phyloP scores from a whole-genome alignment of 768 basidiomycete genomes.

The Hygrocybe punicea region DNA sequence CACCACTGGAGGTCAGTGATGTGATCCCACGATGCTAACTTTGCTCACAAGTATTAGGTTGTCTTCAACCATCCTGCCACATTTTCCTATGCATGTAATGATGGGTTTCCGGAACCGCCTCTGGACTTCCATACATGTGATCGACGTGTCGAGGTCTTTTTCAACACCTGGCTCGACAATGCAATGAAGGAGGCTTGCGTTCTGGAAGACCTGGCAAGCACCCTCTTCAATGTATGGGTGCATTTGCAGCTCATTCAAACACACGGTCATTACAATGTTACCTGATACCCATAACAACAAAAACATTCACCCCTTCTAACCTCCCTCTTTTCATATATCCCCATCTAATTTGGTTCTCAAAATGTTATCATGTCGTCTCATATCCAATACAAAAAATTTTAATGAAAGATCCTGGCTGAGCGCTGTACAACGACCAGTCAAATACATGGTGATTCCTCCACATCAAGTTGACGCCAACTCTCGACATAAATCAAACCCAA shows the following conservation, averaged over 20 bases:
- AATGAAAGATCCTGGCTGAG: too few relatives aligned
- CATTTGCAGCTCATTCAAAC: background rate
- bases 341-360: too few relatives aligned
- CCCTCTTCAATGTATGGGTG: background rate
- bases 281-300: too few relatives aligned
- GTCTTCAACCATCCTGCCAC: background rate
- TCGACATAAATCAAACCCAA: too few relatives aligned
- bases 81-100: background rate
- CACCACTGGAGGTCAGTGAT: background rate
- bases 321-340: too few relatives aligned
- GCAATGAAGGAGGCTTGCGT: background rate
- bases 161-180: background rate
- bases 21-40: background rate
- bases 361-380: too few relatives aligned
- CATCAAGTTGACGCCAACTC: too few relatives aligned
- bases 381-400: too few relatives aligned
- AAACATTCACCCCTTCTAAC: too few relatives aligned
- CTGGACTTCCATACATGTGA: background rate
- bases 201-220: background rate
- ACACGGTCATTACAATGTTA: background rate
- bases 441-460: too few relatives aligned
- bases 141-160: background rate
- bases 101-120: background rate
- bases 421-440: too few relatives aligned
- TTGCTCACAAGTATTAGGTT: background rate